Conservation (phyloP, 331 rosid genomes). For the Pyrus hybrid region DNA sequence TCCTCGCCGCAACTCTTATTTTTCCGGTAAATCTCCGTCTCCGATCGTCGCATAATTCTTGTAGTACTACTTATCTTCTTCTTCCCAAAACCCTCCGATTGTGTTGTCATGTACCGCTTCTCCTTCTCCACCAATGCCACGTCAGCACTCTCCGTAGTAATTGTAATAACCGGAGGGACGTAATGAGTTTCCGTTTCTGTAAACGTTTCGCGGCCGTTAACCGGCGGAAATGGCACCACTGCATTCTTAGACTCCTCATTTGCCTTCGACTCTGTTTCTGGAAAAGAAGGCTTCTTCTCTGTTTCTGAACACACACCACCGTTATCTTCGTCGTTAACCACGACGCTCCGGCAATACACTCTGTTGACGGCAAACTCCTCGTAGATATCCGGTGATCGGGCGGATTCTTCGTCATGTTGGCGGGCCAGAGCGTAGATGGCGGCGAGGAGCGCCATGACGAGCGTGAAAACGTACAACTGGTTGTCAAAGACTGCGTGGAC, state of each 20-base stretch:
- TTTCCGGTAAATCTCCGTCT: constrained; percentile 9
- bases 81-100: constrained; percentile 33
- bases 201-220: neutral
- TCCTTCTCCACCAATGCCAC: constrained; percentile 14
- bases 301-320: neutral
- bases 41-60: constrained; percentile 21
- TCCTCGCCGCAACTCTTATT: neutral
- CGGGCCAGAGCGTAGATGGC: constrained; percentile 35
- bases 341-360: neutral
- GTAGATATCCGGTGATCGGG: neutral
- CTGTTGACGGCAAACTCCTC: constrained; percentile 10
- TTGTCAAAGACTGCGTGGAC: constrained; percentile 15
- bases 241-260: neutral
- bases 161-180: neutral
- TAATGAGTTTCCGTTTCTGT: neutral
- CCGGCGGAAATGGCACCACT: neutral
- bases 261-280: neutral
- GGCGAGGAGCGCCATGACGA: constrained; percentile 34
- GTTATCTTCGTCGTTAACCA: neutral
- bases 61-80: neutral
- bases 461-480: constrained; percentile 36
- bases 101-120: constrained; percentile 36
- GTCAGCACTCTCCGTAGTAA: neutral
- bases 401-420: neutral
- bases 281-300: neutral